These are phyloP conservation scores for Penicillium simplicissimum DNA, from an alignment of 495 filamentous ascomycete species.

Conservation along the genomic window DNA sequence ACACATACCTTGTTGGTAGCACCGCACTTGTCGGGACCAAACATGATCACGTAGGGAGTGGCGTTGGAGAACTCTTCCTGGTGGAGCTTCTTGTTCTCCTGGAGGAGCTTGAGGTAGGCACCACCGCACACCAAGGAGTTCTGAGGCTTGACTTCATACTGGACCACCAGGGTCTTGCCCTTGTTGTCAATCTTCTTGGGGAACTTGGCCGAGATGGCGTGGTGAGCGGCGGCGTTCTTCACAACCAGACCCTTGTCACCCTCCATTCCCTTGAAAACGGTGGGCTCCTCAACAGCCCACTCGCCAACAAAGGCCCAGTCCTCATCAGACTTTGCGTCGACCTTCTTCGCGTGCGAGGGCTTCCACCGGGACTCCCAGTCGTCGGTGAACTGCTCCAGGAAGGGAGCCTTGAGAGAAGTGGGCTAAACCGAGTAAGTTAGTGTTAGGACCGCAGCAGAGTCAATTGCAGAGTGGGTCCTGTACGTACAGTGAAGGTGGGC, in stretches of 20 bases:
- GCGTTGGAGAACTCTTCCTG: conserved; percentile 97
- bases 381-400: conserved; percentile 97
- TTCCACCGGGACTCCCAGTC: conserved; percentile 94
- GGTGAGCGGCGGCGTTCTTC: conserved; percentile 95
- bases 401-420: conserved; percentile 82
- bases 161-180: conserved; percentile 92
- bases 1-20: conserved; percentile 85
- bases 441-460: conserved; percentile 6
- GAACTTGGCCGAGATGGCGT: conserved; percentile 99
- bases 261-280: conserved; percentile 88
- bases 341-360: conserved; percentile 94
- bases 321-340: conserved; percentile 79
- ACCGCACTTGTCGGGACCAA: conserved; percentile 99
- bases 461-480: conserved; percentile 6
- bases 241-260: conserved; percentile 96
- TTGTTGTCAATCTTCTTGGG: conserved; percentile 95
- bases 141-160: conserved; percentile 99
- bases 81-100: conserved; percentile 96
- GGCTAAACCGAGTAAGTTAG: conserved; percentile 57
- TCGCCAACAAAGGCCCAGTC: conserved; percentile 98
- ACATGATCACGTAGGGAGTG: conserved; percentile 99
- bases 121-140: conserved; percentile 98
- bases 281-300: conserved; percentile 96
- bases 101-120: conserved; percentile 98
- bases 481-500: conserved; percentile 86